Percentiles rank a stretch among this genome's conserved stretches.
These are phyloP conservation scores for Myochromella boudieri DNA, from an alignment of 768 basidiomycete species.

Conservation along the genomic window DNA sequence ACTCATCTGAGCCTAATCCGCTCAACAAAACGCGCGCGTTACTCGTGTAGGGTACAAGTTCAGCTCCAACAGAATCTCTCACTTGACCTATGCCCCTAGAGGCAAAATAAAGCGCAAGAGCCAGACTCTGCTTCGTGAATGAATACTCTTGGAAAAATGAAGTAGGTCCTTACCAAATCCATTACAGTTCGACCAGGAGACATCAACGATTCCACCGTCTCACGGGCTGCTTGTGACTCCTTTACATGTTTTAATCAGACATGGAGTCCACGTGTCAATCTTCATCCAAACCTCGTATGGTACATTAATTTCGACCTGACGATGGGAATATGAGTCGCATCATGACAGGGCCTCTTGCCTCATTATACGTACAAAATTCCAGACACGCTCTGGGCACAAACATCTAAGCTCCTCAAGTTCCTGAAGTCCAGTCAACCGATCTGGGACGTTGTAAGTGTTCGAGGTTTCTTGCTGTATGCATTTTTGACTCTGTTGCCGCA, in stretches of 20 bases:
- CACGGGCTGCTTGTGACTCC: constrained; percentile 64
- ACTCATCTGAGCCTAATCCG: constrained; percentile 93
- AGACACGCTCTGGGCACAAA: constrained; percentile 75
- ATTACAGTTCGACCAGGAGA: constrained; percentile 79
- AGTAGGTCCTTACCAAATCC: constrained; percentile 70
- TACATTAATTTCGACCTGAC: constrained; percentile 82
- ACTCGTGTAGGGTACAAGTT: constrained; percentile 59
- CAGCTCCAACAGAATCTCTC: constrained; percentile 30
- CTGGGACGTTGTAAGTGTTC: constrained; percentile 77
- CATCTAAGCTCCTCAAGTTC: constrained; percentile 75
- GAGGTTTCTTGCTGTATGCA: constrained; percentile 16
- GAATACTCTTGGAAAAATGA: neutral
- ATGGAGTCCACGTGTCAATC: neutral
- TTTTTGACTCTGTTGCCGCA: constrained; percentile 11
- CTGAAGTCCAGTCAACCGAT: constrained; percentile 77
- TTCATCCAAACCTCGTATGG: constrained; percentile 62
- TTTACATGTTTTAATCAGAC: constrained; percentile 26
- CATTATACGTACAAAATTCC: constrained; percentile 80
- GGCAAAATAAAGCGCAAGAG: constrained; percentile 91
- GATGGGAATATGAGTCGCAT: neutral
- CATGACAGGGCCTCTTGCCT: neutral
- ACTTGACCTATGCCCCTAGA: constrained; percentile 74
- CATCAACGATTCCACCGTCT: constrained; percentile 70
- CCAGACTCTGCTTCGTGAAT: constrained; percentile 66
- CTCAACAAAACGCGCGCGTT: constrained; percentile 81